Conservation (phyloP, 148 eudicot species). For the Cornus florida region DNA sequence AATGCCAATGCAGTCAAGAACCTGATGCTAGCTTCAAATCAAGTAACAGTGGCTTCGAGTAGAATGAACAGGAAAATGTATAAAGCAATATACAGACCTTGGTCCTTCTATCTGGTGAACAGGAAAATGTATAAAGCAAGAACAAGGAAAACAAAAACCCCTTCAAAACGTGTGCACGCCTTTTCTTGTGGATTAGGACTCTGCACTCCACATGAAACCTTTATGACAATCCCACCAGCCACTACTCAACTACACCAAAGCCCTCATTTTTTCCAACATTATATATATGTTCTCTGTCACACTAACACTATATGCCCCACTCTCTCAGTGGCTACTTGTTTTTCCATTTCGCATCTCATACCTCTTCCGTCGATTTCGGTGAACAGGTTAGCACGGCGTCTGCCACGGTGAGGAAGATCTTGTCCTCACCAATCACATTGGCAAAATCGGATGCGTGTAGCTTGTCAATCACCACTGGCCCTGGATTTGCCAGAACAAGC, state of each 20-base stretch:
- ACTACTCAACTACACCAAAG: background rate
- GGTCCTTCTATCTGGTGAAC: background rate
- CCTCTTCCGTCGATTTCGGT: conserved; percentile 45
- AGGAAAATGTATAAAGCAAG: background rate
- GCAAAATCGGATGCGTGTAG: conserved; percentile 63
- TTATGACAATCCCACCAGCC: background rate
- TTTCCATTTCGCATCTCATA: conserved; percentile 25
- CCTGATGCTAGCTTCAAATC: background rate
- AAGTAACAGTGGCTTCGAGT: background rate
- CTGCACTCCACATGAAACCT: background rate
- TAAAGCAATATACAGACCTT: background rate
- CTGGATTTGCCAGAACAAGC: conserved; percentile 86
- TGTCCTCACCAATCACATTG: conserved; percentile 53
- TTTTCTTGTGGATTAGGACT: conserved; percentile 14
- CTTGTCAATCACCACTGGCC: conserved; percentile 76
- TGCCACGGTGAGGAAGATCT: conserved; percentile 75
- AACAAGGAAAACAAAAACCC: background rate
- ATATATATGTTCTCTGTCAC: too few species aligned
- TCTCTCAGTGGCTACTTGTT: background rate
- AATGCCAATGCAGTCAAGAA: background rate
- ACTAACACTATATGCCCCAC: background rate
- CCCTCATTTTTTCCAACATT: background rate
- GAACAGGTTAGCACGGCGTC: conserved; percentile 69
- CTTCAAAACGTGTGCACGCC: background rate
- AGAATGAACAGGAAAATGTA: too few species aligned